A percentile compares a stretch with the other conserved stretches of the same genome.
Conservation (phyloP, 179 eudicot genomes). For the Silene vulgaris region DNA sequence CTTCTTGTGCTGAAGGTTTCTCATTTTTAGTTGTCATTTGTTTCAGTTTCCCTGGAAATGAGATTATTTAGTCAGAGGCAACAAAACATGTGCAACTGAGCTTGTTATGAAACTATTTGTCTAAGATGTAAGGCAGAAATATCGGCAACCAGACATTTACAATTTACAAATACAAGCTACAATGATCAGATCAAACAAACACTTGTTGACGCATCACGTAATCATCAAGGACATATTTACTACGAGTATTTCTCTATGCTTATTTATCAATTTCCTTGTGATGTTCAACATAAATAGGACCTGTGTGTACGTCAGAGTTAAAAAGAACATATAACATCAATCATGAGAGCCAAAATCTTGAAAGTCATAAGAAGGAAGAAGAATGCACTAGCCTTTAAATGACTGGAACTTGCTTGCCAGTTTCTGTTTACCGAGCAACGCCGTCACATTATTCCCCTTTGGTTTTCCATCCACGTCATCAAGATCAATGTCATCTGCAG, state of each 20-base stretch:
- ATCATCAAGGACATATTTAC: background rate
- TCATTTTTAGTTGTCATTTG: constrained; percentile 63
- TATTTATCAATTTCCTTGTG: background rate
- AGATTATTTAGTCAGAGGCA: background rate
- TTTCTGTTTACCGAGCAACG: constrained; percentile 69
- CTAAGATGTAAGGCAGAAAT: constrained; percentile 7
- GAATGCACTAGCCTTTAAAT: constrained; percentile 56
- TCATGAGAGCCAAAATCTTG: constrained; percentile 1
- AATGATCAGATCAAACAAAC: constrained; percentile 2
- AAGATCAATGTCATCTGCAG: constrained; percentile 79
- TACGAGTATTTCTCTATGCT: background rate
- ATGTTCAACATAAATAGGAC: background rate
- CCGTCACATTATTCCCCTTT: constrained; percentile 60
- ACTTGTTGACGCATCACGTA: background rate
- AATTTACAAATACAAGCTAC: background rate
- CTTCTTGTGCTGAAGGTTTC: constrained; percentile 45
- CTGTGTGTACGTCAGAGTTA: background rate
- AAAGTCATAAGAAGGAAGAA: background rate
- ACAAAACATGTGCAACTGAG: background rate
- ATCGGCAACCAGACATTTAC: background rate
- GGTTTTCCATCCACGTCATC: constrained; percentile 67
- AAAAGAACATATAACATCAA: background rate
- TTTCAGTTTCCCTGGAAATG: constrained; percentile 66
- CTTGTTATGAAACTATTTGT: background rate
- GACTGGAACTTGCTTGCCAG: constrained; percentile 71